Percentiles rank a stretch among this genome's conserved stretches.
These are phyloP conservation scores for Anthracocystis panici-leucophaei DNA, from an alignment of 1,284 basidiomycete genomes.

Conservation along the genomic window DNA sequence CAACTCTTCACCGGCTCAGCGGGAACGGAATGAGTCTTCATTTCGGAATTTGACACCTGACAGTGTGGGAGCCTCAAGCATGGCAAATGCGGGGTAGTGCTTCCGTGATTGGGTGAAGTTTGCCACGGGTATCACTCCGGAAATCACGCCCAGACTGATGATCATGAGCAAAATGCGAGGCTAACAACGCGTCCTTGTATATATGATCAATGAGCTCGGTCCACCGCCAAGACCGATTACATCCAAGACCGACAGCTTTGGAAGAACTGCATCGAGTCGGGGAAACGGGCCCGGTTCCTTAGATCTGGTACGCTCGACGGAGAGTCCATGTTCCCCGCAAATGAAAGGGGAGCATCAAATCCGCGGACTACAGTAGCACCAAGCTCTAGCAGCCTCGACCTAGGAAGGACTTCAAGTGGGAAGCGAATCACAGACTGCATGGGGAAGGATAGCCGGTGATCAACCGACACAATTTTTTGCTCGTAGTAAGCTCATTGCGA, in stretches of 20 bases:
- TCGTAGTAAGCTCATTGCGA: no score
- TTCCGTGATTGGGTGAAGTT: not conserved
- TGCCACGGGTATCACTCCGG: not conserved
- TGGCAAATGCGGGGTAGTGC: not conserved
- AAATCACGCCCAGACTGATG: not conserved
- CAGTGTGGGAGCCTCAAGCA: not conserved
- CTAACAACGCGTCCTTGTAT: no score
- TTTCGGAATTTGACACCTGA: not conserved
- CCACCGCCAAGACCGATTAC: constrained; percentile 1
- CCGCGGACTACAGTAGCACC: no score
- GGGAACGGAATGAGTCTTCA: not conserved
- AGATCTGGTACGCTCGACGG: no score
- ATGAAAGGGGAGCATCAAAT: no score
- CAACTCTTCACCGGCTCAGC: not conserved
- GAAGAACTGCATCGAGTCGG: not conserved
- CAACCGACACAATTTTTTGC: no score
- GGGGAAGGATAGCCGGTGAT: no score
- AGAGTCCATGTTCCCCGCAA: not conserved
- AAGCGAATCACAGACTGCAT: no score
- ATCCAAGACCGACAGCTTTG: not conserved
- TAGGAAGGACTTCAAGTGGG: no score
- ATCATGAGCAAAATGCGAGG: no score
- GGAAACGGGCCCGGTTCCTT: not conserved
- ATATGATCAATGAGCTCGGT: not conserved
- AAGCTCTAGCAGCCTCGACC: no score